Conservation (phyloP, 2,329 filamentous ascomycete species). For the Hypoxylon sp. region DNA sequence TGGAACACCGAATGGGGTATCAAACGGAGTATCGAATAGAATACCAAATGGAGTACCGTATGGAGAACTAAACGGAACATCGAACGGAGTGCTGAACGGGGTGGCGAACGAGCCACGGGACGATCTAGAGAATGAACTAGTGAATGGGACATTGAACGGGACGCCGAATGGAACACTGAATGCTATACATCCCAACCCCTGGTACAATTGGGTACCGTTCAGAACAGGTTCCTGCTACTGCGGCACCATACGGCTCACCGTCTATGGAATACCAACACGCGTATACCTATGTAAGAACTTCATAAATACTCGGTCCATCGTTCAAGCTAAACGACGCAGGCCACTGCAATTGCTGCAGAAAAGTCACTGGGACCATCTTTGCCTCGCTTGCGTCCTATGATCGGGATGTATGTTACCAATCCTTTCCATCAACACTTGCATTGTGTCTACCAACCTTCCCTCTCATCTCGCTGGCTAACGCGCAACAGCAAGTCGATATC, state of each 20-base stretch:
- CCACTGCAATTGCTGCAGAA: not conserved
- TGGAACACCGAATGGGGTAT: not conserved
- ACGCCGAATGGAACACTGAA: not conserved
- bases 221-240: constrained; percentile 51
- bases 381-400: not conserved
- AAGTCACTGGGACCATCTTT: not conserved
- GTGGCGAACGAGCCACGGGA: too few species aligned
- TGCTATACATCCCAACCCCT: not conserved
- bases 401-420: not conserved
- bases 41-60: too few species aligned
- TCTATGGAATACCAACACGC: constrained; percentile 40
- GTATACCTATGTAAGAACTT: constrained; percentile 44
- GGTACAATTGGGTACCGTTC: not conserved
- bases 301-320: not conserved
- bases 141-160: too few species aligned
- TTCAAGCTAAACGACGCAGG: not conserved
- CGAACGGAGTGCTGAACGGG: too few species aligned
- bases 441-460: not conserved
- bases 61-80: too few species aligned
- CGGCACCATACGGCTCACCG: constrained; percentile 43
- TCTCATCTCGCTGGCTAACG: not conserved
- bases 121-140: too few species aligned
- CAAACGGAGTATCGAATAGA: too few species aligned
- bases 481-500: not conserved
- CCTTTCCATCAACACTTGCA: not conserved